Conservation (phyloP, 2,329 filamentous ascomycete genomes). For the Macrophomina tecta region DNA sequence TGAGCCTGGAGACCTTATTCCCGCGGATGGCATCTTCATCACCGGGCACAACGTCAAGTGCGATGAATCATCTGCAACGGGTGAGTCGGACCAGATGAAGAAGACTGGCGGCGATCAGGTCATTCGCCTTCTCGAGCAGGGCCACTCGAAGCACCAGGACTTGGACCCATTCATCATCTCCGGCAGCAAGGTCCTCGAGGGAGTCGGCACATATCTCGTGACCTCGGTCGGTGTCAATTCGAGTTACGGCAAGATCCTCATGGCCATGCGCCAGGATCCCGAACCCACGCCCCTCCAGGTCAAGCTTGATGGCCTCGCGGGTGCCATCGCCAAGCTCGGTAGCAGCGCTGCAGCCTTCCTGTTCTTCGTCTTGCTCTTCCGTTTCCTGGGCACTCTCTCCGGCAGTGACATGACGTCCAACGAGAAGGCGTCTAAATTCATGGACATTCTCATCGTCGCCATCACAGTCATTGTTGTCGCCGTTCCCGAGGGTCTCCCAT, state of each 20-base stretch:
- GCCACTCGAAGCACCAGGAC: slow-evolving; percentile 53
- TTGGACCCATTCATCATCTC: slow-evolving; percentile 67
- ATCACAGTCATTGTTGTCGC: slow-evolving; percentile 52
- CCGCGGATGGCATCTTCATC: slow-evolving; percentile 74
- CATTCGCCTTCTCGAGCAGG: slow-evolving; percentile 54
- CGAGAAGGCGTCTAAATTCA: slow-evolving; percentile 45
- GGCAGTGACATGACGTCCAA: slow-evolving; percentile 30
- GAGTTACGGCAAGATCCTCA: slow-evolving; percentile 62
- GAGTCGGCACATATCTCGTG: slow-evolving; percentile 60
- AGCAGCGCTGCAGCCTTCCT: slow-evolving; percentile 30
- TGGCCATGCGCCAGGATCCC: slow-evolving; percentile 60
- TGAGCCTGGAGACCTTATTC: slow-evolving; percentile 72
- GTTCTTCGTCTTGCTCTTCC: slow-evolving; percentile 48
- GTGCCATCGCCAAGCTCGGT: slow-evolving; percentile 60
- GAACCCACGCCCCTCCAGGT: slow-evolving; percentile 62
- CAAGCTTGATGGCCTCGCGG: slow-evolving; percentile 59
- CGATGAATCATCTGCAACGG: slow-evolving; percentile 75
- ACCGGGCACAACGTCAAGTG: slow-evolving; percentile 70
- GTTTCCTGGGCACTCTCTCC: slow-evolving; percentile 42
- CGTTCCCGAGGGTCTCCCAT: slow-evolving; percentile 48
- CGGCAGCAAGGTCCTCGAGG: slow-evolving; percentile 62
- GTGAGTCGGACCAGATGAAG: slow-evolving; percentile 74
- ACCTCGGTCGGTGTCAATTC: slow-evolving; percentile 63
- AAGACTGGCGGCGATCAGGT: slow-evolving; percentile 54
- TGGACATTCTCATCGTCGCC: slow-evolving; percentile 51